phyloP scores from a whole-genome alignment of 2,329 filamentous ascomycete genomes.

The Colletotrichum tropicicola region DNA sequence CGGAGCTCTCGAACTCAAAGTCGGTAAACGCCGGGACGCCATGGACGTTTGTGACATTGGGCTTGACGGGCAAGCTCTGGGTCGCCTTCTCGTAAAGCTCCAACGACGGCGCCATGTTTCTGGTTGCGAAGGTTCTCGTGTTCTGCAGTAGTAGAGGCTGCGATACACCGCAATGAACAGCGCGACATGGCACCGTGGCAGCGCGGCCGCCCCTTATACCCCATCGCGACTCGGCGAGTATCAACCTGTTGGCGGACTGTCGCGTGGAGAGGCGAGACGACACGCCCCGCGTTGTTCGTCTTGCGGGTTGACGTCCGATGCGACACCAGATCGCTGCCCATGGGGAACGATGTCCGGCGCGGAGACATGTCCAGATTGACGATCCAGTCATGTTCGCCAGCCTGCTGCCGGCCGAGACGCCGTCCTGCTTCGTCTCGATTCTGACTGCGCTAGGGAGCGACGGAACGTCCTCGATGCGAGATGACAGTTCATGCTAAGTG shows the following conservation, averaged over 20 bases:
- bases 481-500: not conserved
- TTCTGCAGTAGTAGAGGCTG: not conserved
- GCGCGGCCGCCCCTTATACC: not conserved
- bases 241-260: not conserved
- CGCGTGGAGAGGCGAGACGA: not conserved
- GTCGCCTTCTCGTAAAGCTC: slow-evolving; percentile 24
- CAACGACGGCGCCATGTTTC: slow-evolving; percentile 23
- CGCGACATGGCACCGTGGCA: not conserved
- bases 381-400: not conserved
- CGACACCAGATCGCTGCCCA: not conserved
- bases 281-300: not conserved
- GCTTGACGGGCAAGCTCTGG: slow-evolving; percentile 14
- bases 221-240: not conserved
- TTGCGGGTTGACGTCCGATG: slow-evolving; percentile 3
- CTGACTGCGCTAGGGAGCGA: not conserved
- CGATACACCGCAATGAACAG: not conserved
- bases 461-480: not conserved
- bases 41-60: slow-evolving; percentile 3
- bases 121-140: not conserved
- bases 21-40: slow-evolving; percentile 1
- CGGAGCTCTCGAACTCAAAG: slow-evolving; percentile 13
- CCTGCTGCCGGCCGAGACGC: not conserved
- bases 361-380: not conserved
- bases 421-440: not conserved
- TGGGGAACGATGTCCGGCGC: not conserved